phyloP scores from a whole-genome alignment of 2,329 filamentous ascomycete species.

The Alternaria incomplexa region DNA sequence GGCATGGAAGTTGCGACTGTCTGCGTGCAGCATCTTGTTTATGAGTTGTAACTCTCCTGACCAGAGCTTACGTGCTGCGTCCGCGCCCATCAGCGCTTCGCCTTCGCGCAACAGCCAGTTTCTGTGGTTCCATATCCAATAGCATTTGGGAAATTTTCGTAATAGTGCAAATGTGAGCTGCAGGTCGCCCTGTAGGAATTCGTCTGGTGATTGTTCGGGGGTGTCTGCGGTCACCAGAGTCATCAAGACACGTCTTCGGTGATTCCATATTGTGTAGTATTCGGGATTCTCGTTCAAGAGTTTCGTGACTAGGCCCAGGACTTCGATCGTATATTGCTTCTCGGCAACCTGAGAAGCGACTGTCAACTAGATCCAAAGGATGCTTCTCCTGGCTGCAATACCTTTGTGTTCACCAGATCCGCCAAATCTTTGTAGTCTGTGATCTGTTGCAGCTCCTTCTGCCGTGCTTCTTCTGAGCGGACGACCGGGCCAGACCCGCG shows the following conservation, averaged over 20 bases:
- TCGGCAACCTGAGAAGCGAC: conserved; percentile 48
- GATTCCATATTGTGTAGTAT: conserved; percentile 92
- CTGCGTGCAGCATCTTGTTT: conserved; percentile 84
- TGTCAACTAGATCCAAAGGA: neutral
- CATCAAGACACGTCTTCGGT: conserved; percentile 74
- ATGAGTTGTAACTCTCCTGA: conserved; percentile 81
- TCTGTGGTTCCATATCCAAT: conserved; percentile 99
- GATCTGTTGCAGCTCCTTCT: conserved; percentile 77
- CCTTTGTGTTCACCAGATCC: conserved; percentile 69
- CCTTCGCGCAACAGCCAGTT: conserved; percentile 81
- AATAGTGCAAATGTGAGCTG: conserved; percentile 84
- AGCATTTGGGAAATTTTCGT: conserved; percentile 90
- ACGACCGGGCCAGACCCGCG: conserved; percentile 62
- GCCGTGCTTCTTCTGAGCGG: conserved; percentile 71
- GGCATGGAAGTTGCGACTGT: conserved; percentile 93
- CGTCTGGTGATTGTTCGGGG: conserved; percentile 44
- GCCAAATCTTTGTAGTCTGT: conserved; percentile 76
- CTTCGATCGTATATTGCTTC: conserved; percentile 59
- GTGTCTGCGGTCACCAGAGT: conserved; percentile 58
- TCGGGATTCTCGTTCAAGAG: conserved; percentile 81
- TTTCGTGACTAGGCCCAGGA: conserved; percentile 72
- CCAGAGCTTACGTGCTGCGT: conserved; percentile 73
- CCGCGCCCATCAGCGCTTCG: conserved; percentile 65
- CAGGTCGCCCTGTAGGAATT: conserved; percentile 75
- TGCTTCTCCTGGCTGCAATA: conserved; percentile 37